phyloP scores from a whole-genome alignment of 78 protist species.

The Paulinella micropora region DNA sequence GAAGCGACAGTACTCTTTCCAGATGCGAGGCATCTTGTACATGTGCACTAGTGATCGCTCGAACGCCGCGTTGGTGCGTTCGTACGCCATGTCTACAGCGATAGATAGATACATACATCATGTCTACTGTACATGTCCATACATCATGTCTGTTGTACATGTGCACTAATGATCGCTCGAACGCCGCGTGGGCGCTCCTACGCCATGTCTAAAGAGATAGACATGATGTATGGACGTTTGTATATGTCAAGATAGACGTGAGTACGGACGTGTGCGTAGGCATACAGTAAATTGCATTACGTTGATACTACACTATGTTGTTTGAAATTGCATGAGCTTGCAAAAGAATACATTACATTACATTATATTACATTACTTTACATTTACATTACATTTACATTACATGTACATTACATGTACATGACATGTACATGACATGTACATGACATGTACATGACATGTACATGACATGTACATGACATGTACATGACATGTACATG shows the following conservation, averaged over 20 bases:
- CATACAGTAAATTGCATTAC: constrained; percentile 19
- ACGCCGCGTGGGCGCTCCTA: constrained; percentile 49
- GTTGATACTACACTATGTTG: not conserved
- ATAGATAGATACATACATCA: not conserved
- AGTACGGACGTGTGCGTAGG: constrained; percentile 16
- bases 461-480: too few species aligned
- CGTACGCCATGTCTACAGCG: constrained; percentile 48
- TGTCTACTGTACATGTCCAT: constrained; percentile 66
- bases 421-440: too few species aligned
- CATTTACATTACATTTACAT: too few species aligned
- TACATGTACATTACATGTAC: too few species aligned
- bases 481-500: too few species aligned
- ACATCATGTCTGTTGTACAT: constrained; percentile 93
- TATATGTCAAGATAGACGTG: not conserved
- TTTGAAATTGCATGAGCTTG: too few species aligned
- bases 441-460: too few species aligned
- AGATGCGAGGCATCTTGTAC: constrained; percentile 94
- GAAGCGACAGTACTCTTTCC: constrained; percentile 77
- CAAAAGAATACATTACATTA: too few species aligned
- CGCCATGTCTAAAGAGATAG: constrained; percentile 35
- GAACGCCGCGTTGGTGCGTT: constrained; percentile 38
- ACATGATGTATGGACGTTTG: not conserved
- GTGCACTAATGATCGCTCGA: not conserved
- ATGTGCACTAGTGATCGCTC: constrained; percentile 19
- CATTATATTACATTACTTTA: too few species aligned